Conservation (phyloP, 805 yeast genomes). For the Ogataea pilisensis region DNA sequence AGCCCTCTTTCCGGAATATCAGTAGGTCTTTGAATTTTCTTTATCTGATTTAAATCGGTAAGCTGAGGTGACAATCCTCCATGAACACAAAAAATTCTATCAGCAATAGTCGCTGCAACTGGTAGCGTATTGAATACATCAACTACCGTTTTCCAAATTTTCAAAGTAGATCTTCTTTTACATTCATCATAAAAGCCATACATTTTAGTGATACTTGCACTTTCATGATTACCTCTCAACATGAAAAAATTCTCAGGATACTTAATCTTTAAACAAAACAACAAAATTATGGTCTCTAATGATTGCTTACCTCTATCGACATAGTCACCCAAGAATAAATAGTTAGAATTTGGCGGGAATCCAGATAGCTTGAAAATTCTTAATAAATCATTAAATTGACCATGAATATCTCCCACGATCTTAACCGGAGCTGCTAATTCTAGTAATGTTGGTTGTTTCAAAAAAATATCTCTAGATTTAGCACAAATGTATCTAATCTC, state of each 20-base stretch:
- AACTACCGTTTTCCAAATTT: conserved; percentile 48
- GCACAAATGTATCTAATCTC: conserved; percentile 58
- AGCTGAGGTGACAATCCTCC: conserved; percentile 78
- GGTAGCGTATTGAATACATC: conserved; percentile 59
- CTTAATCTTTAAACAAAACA: conserved; percentile 51
- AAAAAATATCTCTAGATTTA: conserved; percentile 54
- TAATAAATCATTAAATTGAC: conserved; percentile 51
- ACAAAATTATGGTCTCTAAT: conserved; percentile 48
- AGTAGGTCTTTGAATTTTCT: conserved; percentile 71
- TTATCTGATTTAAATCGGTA: conserved; percentile 60
- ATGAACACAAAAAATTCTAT: conserved; percentile 55
- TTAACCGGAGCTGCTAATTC: conserved; percentile 75
- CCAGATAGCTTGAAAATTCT: conserved; percentile 57
- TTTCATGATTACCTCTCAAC: conserved; percentile 57
- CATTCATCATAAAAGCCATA: conserved; percentile 62
- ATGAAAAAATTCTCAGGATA: conserved; percentile 59
- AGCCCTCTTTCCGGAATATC: conserved; percentile 80
- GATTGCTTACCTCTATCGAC: conserved; percentile 59
- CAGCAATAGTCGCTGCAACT: conserved; percentile 58
- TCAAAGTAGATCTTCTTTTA: conserved; percentile 45
- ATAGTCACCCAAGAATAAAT: conserved; percentile 54
- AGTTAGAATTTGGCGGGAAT: conserved; percentile 54
- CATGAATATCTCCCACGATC: conserved; percentile 82
- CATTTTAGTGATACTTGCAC: conserved; percentile 54
- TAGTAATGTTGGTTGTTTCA: conserved; percentile 61